Base-by-base conservation (phyloP, 495 filamentous ascomycete species). In the Aspergillus bridgeri region DNA sequence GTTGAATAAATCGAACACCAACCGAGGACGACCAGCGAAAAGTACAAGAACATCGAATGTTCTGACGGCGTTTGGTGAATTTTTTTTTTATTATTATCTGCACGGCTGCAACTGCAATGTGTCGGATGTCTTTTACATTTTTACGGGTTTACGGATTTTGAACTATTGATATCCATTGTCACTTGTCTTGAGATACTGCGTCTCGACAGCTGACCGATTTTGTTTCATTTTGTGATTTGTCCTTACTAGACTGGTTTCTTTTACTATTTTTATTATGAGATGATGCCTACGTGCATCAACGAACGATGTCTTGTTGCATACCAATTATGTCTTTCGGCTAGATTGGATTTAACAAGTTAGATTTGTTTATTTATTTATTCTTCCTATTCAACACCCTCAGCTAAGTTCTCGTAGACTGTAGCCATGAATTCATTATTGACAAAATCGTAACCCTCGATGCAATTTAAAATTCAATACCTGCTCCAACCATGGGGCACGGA, bases 1-100 rank as follows among this genome's bases (percentile, higher is more conserved):
- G 71, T 86, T 54, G 81, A 83, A 68, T 82, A 81, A 69, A 65
- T 44, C 23, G 48, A 57, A 22, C 27, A 51, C 25, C 17, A 21
- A 38, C 48, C 44, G n/a, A 53, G 57, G 61, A 59, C 25, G 38
- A 42, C n/a, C 27, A 19, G 48, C 6, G 48, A 51, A 33, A 51
- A 27, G 13, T 13, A 51, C 18, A 51, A 29, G 17, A 15, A 38
- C 33, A 48, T 33, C 38, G 29, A 2, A 29, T 20, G 44, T 50
- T 57, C 5, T 18, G 20, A 42, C 55, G 54, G 58, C 53, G 58
- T 60, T 58, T 58, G 54, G 50, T 53, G 18, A 43, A 54, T 53
- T 25, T 23, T 52, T 56, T 38, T 55, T 53, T 54, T 46, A 20
- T 21, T 13, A 38, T 38, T 38, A 38, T 13, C 33, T 38, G 13